A percentile compares a stretch with the other conserved stretches of the same genome.
Conservation (phyloP, 2,329 filamentous ascomycete genomes). For the Exophiala spinifera region DNA sequence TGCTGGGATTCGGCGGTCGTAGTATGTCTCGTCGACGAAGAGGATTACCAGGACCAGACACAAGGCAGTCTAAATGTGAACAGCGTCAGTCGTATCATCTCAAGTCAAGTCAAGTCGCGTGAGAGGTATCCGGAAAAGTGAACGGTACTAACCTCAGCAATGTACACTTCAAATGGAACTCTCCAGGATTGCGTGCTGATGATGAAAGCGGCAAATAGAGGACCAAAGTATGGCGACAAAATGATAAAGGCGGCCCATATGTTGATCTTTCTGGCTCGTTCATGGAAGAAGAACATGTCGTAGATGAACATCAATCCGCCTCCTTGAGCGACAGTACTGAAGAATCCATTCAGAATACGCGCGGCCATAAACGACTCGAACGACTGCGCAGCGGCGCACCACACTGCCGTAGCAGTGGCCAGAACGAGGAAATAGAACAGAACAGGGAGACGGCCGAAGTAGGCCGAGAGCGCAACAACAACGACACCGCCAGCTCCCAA, state of each 20-base stretch:
- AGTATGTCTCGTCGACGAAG: slow-evolving; percentile 40
- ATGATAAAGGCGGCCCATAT: slow-evolving; percentile 39
- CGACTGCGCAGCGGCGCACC: slow-evolving; percentile 37
- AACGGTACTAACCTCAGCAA: slow-evolving; percentile 28
- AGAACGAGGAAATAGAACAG: slow-evolving; percentile 40
- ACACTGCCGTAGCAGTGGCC: slow-evolving; percentile 39
- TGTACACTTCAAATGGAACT: slow-evolving; percentile 38
- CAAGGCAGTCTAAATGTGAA: slow-evolving; percentile 28
- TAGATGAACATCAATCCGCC: slow-evolving; percentile 45
- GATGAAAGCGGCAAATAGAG: slow-evolving; percentile 37
- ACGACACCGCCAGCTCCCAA: slow-evolving; percentile 42
- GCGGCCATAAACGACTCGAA: slow-evolving; percentile 43
- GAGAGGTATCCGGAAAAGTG: neutral
- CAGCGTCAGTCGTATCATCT: neutral
- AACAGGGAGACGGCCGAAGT: slow-evolving; percentile 45
- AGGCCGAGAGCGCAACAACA: slow-evolving; percentile 40
- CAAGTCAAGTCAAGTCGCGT: neutral
- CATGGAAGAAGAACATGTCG: slow-evolving; percentile 43
- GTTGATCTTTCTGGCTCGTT: slow-evolving; percentile 41
- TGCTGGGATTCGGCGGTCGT: slow-evolving; percentile 33
- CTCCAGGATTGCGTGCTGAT: slow-evolving; percentile 37
- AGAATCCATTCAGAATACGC: slow-evolving; percentile 46
- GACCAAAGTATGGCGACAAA: slow-evolving; percentile 31
- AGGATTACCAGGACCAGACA: slow-evolving; percentile 35
- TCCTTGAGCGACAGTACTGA: slow-evolving; percentile 42